These are phyloP conservation scores for Dillenia turbinata DNA, from an alignment of 164 flowering plant species.

Conservation along the genomic window DNA sequence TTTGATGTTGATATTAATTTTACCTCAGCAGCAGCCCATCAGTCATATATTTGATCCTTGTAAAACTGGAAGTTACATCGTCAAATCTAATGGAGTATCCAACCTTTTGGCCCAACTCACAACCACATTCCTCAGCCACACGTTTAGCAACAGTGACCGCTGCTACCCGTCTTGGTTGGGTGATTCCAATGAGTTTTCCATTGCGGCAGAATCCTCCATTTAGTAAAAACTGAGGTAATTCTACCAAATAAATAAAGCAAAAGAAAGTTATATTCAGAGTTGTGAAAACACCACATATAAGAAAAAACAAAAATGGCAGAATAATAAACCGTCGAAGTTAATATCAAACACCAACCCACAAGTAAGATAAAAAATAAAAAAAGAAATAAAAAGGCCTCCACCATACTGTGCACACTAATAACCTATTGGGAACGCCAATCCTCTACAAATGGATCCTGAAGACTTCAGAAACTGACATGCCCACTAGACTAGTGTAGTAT, in stretches of 20 bases:
- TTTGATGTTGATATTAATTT: background rate
- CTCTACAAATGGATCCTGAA: no score
- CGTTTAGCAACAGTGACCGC: conserved; percentile 94
- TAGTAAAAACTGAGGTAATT: conserved; percentile 81
- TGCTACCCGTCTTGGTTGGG: conserved; percentile 95
- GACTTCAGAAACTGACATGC: no score
- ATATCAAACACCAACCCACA: background rate
- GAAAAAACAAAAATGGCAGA: background rate
- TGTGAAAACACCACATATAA: no score
- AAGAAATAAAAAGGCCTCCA: background rate
- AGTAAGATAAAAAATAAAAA: background rate
- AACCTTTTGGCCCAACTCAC: conserved; percentile 76
- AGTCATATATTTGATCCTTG: conserved; percentile 94
- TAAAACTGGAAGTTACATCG: conserved; percentile 68
- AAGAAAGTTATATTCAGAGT: conserved; percentile 1
- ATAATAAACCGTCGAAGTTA: background rate
- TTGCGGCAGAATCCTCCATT: conserved; percentile 68
- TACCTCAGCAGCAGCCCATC: conserved; percentile 89
- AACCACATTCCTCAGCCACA: conserved; percentile 94
- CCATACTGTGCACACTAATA: no score
- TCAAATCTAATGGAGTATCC: conserved; percentile 95
- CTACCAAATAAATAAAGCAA: conserved; percentile 29
- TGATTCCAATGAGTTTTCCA: conserved; percentile 69
- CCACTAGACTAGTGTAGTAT: no score
- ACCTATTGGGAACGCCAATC: no score